Percentiles rank a stretch among this genome's conserved stretches.
Evolutionary conservation across 768 basidiomycete genomes (phyloP).

Genomic region (Mycena capillaripes): DNA sequence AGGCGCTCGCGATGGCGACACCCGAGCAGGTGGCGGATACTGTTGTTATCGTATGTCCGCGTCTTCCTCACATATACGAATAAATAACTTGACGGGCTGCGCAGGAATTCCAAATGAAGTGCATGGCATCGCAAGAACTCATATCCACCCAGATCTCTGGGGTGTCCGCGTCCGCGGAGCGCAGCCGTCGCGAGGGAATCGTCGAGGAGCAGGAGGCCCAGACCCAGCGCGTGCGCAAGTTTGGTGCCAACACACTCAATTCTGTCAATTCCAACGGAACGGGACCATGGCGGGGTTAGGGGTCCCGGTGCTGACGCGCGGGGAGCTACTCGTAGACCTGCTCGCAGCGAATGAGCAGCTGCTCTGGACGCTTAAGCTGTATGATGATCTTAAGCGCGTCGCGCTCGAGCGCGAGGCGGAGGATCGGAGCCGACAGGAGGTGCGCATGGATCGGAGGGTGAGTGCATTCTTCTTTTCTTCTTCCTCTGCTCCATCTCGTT

Average conservation of each 20-base stretch:
- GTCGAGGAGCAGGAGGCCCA: constrained; percentile 35
- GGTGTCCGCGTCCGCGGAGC: constrained; percentile 87
- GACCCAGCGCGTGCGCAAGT: constrained; percentile 42
- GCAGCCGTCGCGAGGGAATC: constrained; percentile 34
- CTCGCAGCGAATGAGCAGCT: constrained; percentile 21
- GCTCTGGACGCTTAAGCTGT: constrained; percentile 6
- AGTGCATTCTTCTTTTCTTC: too few species aligned
- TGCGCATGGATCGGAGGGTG: too few species aligned
- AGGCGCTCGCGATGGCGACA: constrained; percentile 76
- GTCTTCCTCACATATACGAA: too few species aligned
- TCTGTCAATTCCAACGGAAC: too few species aligned
- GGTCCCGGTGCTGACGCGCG: constrained; percentile 62
- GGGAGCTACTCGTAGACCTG: constrained; percentile 13
- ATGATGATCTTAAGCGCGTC: constrained; percentile 17
- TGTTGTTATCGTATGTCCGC: constrained; percentile 60
- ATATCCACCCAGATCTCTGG: constrained; percentile 91
- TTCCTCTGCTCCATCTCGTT: too few species aligned
- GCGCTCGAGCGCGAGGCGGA: constrained; percentile 15
- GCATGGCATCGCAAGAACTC: constrained; percentile 85
- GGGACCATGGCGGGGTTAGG: too few species aligned
- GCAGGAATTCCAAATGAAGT: constrained; percentile 90
- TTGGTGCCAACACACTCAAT: too few species aligned
- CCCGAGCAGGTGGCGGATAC: constrained; percentile 83
- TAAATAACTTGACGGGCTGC: neutral
- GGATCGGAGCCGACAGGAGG: too few species aligned